Evolutionary conservation across 768 basidiomycete genomes (phyloP).

Genomic region (Hypsizygus marmoreus): DNA sequence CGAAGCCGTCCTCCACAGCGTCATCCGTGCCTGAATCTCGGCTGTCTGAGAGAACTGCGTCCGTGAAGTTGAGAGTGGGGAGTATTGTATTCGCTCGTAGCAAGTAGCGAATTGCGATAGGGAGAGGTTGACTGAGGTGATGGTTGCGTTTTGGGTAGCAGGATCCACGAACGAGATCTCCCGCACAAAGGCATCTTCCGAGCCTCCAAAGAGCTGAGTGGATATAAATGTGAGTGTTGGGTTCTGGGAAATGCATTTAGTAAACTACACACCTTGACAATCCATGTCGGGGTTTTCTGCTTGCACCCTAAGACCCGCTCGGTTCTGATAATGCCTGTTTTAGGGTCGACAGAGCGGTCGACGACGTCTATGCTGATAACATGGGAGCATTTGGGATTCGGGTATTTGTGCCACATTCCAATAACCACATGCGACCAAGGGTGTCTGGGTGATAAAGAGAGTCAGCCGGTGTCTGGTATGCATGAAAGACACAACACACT

Average conservation of each 20-base stretch:
- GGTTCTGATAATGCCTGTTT: conserved; percentile 87
- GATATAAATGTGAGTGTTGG: conserved; percentile 7
- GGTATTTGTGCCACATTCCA: conserved; percentile 96
- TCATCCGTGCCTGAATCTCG: conserved; percentile 82
- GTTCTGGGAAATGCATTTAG: background rate
- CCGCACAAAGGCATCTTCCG: conserved; percentile 92
- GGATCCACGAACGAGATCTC: conserved; percentile 96
- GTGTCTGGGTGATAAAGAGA: conserved; percentile 53
- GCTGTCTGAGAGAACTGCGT: conserved; percentile 90
- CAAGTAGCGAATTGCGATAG: conserved; percentile 94
- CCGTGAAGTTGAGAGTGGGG: conserved; percentile 59
- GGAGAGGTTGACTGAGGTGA: conserved; percentile 91
- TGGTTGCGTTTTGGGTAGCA: conserved; percentile 72
- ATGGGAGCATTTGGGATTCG: conserved; percentile 89
- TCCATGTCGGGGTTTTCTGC: conserved; percentile 90
- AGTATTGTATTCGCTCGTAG: conserved; percentile 87
- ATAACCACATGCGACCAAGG: conserved; percentile 90
- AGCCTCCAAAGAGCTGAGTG: conserved; percentile 83
- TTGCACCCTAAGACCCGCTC: conserved; percentile 90
- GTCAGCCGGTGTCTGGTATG: conserved; percentile 10
- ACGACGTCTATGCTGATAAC: conserved; percentile 87
- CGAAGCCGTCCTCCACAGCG: conserved; percentile 78
- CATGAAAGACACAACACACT: conserved; percentile 53
- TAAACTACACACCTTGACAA: conserved; percentile 72
- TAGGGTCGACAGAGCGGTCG: conserved; percentile 80